phyloP scores from a whole-genome alignment of 2,329 filamentous ascomycete genomes.

The Fulvia fulva region DNA sequence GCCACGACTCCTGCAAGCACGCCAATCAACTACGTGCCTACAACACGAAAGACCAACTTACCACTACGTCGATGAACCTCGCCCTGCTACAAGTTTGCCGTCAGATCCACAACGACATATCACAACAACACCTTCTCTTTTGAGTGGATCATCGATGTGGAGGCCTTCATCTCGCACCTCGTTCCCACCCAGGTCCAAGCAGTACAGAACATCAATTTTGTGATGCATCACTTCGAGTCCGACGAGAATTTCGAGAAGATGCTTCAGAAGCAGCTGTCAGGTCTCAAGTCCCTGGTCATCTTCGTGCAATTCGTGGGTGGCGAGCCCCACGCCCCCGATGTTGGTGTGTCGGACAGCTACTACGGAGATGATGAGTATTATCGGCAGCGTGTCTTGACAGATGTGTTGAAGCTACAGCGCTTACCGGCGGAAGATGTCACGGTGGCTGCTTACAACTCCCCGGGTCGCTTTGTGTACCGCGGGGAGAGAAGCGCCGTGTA shows the following conservation, averaged over 20 bases:
- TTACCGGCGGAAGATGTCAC: not conserved
- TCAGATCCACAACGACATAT: not conserved
- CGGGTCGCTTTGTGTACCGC: not conserved
- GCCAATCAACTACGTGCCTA: too few species aligned
- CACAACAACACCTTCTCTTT: not conserved
- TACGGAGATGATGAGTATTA: not conserved
- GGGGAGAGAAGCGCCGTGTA: not conserved
- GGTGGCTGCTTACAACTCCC: not conserved
- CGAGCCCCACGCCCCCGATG: not conserved
- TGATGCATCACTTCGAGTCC: not conserved
- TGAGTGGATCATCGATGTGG: not conserved
- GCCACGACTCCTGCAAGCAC: too few species aligned
- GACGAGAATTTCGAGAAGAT: not conserved
- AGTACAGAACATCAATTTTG: not conserved
- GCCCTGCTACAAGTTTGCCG: not conserved
- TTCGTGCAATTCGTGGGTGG: not conserved
- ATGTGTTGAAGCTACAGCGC: not conserved
- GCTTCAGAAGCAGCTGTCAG: not conserved
- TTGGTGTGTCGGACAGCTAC: not conserved
- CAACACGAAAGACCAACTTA: not conserved
- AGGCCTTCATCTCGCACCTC: not conserved
- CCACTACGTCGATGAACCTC: not conserved
- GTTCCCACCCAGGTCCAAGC: not conserved
- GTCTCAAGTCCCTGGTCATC: not conserved
- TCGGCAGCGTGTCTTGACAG: not conserved